Base-by-base conservation (phyloP, 176 grass and related monocot species). In the Oryza rufipogon region DNA sequence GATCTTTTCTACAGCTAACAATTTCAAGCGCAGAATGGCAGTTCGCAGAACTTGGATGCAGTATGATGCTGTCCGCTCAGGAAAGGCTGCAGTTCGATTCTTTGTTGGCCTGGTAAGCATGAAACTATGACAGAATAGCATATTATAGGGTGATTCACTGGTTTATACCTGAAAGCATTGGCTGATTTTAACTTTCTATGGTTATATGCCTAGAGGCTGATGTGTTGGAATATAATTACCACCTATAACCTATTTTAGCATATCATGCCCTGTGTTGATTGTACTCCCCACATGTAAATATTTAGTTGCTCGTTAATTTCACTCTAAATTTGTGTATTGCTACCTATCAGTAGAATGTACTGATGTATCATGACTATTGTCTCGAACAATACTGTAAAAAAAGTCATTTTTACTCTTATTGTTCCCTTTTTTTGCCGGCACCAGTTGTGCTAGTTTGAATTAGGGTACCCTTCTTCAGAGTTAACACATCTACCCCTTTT, bases 31-130 rank as follows among this genome's bases (percentile, higher is more conserved):
- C 7, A 91, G 97, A 84, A 99, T 99, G 97, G 91, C 97, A 1
- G 92, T 99, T 86, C 88, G 97, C 69, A 94, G 97, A 85, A 99
- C 91, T 38, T 99, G 97, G 97, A 96, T 99, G 97, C 97, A 99
- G 47, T 99, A 96, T 74, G 97, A 99, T 80, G 83, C 45, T 91
- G 93, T 99, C 51, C 87, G 88, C 14, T 92, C 81, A 73, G 91
- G 91, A 82, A 90, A 89, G 11, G 97, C 91, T 60, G 84, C 67
- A 66, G 90, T 96, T 23, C 88, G 88, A 16, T 99, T 99, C 84
- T 99, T 99, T 96, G 97, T 99, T 87, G 97, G 97, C 81, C 86
- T 99, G 93, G 97, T 99, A 94, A 94, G 91, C 72, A 86, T 42
- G 63, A 58, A 54, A 77, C 26, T 64, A n/a, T 17, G 20, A 64